These are phyloP conservation scores for Dacryopinax primogenitus DNA, from an alignment of 768 basidiomycete species.

Conservation along the genomic window DNA sequence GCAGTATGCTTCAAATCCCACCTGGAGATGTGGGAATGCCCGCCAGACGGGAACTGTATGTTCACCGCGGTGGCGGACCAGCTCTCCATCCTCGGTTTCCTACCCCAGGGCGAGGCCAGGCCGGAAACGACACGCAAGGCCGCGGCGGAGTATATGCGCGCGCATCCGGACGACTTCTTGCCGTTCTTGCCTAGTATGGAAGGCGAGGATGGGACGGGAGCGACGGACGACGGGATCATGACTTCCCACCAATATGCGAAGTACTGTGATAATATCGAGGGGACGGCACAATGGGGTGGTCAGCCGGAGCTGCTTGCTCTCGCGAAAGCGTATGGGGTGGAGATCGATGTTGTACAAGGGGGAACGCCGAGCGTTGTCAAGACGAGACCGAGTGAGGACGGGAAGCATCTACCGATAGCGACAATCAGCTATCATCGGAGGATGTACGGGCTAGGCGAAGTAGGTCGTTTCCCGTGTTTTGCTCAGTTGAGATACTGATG, in stretches of 20 bases:
- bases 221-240: conserved; percentile 60
- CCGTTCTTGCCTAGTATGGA: conserved; percentile 74
- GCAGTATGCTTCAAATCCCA: conserved; percentile 52
- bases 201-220: conserved; percentile 56
- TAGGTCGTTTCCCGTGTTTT: conserved; percentile 29
- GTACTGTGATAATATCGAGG: conserved; percentile 67
- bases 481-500: conserved; percentile 11
- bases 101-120: conserved; percentile 45
- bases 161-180: conserved; percentile 79
- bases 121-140: conserved; percentile 49
- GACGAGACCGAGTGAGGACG: conserved; percentile 45
- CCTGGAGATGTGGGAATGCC: conserved; percentile 60
- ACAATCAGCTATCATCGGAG: conserved; percentile 80
- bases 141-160: conserved; percentile 68
- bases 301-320: conserved; percentile 93
- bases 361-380: conserved; percentile 71
- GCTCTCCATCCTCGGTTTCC: conserved; percentile 54
- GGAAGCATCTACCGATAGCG: conserved; percentile 24
- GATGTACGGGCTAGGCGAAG: conserved; percentile 95
- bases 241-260: conserved; percentile 44
- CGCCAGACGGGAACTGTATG: conserved; percentile 91
- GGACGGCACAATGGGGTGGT: conserved; percentile 91
- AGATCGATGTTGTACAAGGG: conserved; percentile 84
- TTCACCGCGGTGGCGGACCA: conserved; percentile 93
- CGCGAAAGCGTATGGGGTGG: conserved; percentile 61